Conservation (phyloP, 1,139 yeast species). For the Zhuliangozyma blackwelliae region DNA sequence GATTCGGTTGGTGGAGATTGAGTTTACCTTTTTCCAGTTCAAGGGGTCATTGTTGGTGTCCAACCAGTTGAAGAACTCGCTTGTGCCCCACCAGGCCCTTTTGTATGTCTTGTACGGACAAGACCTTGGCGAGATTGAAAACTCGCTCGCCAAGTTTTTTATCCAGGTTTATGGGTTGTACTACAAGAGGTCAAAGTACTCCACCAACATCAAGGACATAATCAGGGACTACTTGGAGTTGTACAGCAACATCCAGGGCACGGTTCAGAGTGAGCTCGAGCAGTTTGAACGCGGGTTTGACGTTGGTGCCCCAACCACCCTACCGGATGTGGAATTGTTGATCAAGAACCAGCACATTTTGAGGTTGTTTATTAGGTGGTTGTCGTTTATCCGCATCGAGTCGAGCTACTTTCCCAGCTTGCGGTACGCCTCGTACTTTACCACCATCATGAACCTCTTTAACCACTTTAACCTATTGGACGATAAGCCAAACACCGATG, state of each 20-base stretch:
- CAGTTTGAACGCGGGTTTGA: conserved; percentile 1
- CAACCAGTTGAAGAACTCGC: conserved; percentile 22
- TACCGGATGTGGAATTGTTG: conserved; percentile 14
- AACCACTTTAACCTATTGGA: conserved; percentile 24
- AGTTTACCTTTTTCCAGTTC: conserved; percentile 27
- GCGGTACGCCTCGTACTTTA: conserved; percentile 25
- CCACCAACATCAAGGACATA: conserved; percentile 14
- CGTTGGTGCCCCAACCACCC: neutral
- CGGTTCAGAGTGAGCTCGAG: conserved; percentile 11
- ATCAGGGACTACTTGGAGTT: conserved; percentile 19
- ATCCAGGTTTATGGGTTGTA: conserved; percentile 22
- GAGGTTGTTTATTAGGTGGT: conserved; percentile 24
- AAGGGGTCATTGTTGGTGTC: conserved; percentile 29
- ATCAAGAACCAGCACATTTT: conserved; percentile 19
- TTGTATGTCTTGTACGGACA: conserved; percentile 16
- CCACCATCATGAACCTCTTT: conserved; percentile 22
- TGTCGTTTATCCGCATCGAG: conserved; percentile 29
- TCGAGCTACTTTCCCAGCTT: conserved; percentile 30
- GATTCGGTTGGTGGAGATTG: conserved; percentile 26
- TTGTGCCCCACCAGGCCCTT: conserved; percentile 22
- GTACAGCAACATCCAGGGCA: conserved; percentile 15
- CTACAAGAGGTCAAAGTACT: conserved; percentile 18
- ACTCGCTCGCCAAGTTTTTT: conserved; percentile 12
- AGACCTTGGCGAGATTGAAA: conserved; percentile 9
- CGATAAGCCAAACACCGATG: conserved; percentile 6